phyloP scores from a whole-genome alignment of 2,329 filamentous ascomycete genomes.

The Zasmidium cellare region DNA sequence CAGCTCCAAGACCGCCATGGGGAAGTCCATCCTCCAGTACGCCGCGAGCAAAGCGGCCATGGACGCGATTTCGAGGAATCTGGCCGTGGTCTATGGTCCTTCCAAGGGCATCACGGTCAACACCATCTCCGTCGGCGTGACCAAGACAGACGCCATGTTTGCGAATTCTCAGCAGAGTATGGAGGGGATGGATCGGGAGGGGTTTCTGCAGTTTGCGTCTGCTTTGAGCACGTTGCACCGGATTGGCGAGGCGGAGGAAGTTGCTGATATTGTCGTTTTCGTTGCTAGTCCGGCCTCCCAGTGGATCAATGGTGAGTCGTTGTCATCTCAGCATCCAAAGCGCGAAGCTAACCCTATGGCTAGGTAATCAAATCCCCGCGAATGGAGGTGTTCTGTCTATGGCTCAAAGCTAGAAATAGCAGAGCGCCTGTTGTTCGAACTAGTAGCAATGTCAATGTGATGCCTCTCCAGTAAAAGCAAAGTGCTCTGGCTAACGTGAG shows the following conservation, averaged over 20 bases:
- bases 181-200: not conserved
- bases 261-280: not conserved
- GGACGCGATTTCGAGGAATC: no score
- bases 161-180: not conserved
- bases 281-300: not conserved
- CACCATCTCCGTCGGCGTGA: no score
- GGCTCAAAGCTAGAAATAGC: not conserved
- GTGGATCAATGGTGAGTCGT: not conserved
- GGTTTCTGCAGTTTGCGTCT: not conserved
- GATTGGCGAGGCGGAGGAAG: not conserved
- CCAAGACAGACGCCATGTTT: no score
- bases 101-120: no score
- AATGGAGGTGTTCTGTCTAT: not conserved
- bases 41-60: no score
- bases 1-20: no score
- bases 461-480: no score
- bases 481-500: no score
- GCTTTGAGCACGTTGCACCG: not conserved
- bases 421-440: no score
- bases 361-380: not conserved
- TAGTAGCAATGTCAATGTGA: no score
- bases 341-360: not conserved
- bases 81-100: no score
- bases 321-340: not conserved
- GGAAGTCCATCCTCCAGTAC: no score